Conservation (phyloP, 1,139 yeast genomes). For the Candida dubliniensis region DNA sequence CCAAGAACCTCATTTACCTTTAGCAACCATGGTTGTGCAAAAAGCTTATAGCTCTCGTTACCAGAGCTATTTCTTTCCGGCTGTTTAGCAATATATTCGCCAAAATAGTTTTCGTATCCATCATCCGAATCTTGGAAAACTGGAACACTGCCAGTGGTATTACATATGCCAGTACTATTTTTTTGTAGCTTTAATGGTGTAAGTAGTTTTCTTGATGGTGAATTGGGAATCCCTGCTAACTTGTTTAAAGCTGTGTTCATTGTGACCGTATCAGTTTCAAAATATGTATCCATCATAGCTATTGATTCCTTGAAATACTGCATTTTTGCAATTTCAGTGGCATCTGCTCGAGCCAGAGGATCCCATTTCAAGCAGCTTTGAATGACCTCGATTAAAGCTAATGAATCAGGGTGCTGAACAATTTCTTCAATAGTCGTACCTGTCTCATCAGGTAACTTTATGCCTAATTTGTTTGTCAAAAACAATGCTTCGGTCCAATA, state of each 20-base stretch:
- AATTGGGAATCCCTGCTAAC: conserved; percentile 11
- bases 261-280: conserved; percentile 9
- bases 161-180: background rate
- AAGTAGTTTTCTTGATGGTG: conserved; percentile 8
- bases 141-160: conserved; percentile 8
- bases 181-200: conserved; percentile 2
- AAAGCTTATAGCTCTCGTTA: background rate
- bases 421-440: conserved; percentile 31
- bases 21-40: conserved; percentile 7
- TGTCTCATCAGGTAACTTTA: conserved; percentile 47
- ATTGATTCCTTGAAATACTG: conserved; percentile 52
- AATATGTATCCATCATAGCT: conserved; percentile 10
- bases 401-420: conserved; percentile 23
- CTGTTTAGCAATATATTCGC: conserved; percentile 6
- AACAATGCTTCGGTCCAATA: conserved; percentile 61
- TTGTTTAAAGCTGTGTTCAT: conserved; percentile 8
- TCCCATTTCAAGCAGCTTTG: conserved; percentile 65
- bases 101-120: conserved; percentile 27
- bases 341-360: conserved; percentile 55
- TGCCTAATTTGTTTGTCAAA: conserved; percentile 53
- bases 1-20: conserved; percentile 7
- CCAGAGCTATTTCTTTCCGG: conserved; percentile 1
- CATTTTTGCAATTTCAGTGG: conserved; percentile 44
- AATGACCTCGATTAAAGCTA: conserved; percentile 49
- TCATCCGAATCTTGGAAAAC: conserved; percentile 26